These are phyloP conservation scores for Diaporthe batatas DNA, from an alignment of 2,329 filamentous ascomycete species.

Conservation along the genomic window DNA sequence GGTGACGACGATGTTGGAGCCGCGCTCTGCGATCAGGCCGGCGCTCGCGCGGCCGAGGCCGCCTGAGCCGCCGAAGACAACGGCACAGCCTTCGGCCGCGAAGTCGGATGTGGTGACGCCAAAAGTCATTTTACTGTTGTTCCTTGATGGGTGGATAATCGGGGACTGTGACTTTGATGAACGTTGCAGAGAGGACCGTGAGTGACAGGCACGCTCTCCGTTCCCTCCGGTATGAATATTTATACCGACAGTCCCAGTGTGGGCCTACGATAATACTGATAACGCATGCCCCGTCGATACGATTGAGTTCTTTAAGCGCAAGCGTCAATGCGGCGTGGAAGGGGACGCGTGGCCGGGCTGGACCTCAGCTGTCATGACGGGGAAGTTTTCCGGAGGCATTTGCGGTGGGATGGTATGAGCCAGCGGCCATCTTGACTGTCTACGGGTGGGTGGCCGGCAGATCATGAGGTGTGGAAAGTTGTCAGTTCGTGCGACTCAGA, in stretches of 20 bases:
- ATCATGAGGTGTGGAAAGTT: constrained; percentile 4
- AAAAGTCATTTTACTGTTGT: constrained; percentile 2
- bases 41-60: constrained; percentile 25
- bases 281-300: background rate
- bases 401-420: background rate
- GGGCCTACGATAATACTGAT: background rate
- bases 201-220: background rate
- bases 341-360: background rate
- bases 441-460: constrained; percentile 4
- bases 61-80: constrained; percentile 27
- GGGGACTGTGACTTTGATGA: background rate
- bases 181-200: background rate
- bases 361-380: background rate
- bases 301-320: background rate
- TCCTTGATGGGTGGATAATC: background rate
- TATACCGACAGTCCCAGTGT: background rate
- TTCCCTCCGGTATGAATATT: constrained; percentile 12
- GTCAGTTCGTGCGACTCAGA: constrained; percentile 4
- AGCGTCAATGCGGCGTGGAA: background rate
- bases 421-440: background rate
- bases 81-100: constrained; percentile 13
- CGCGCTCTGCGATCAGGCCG: constrained; percentile 22
- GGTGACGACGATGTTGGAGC: constrained; percentile 20
- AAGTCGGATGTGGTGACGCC: constrained; percentile 19
- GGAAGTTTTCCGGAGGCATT: constrained; percentile 8